These are phyloP conservation scores for Helminthosporium solani DNA, from an alignment of 2,329 filamentous ascomycete genomes.

Conservation along the genomic window DNA sequence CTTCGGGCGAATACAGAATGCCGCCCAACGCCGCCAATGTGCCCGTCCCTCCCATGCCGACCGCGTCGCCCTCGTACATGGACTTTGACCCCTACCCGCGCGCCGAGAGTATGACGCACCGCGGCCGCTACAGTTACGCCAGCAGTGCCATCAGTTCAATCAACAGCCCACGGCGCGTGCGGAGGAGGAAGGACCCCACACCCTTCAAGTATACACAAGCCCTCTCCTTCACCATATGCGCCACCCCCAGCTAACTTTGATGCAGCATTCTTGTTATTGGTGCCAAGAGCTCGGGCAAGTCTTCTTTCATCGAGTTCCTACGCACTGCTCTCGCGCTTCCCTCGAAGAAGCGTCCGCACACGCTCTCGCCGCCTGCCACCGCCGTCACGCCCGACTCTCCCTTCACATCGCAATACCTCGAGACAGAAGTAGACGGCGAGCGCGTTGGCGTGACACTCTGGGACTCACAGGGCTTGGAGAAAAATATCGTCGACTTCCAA, in stretches of 20 bases:
- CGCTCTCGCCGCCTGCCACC: constrained; percentile 47
- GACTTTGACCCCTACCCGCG: constrained; percentile 76
- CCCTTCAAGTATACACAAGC: constrained; percentile 95
- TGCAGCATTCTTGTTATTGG: constrained; percentile 85
- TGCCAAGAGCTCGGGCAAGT: constrained; percentile 85
- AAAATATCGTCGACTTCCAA: constrained; percentile 92
- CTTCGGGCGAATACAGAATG: constrained; percentile 39
- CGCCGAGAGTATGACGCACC: constrained; percentile 93
- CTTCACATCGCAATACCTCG: constrained; percentile 86
- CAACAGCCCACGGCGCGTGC: constrained; percentile 87
- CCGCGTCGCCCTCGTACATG: constrained; percentile 45
- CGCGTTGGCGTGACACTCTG: constrained; percentile 89
- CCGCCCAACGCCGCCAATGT: constrained; percentile 19
- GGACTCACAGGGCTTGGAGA: constrained; percentile 95
- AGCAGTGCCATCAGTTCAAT: constrained; percentile 87
- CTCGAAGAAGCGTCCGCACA: constrained; percentile 67
- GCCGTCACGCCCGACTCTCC: constrained; percentile 50
- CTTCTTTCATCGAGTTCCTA: constrained; percentile 94
- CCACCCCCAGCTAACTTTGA: constrained; percentile 14
- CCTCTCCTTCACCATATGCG: neutral
- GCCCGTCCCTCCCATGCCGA: constrained; percentile 56
- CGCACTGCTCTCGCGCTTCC: constrained; percentile 81
- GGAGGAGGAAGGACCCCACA: constrained; percentile 94
- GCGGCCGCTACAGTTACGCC: constrained; percentile 93
- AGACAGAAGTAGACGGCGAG: constrained; percentile 92